These are phyloP conservation scores for Rosa rugosa DNA, from an alignment of 306 rosid genomes.

Conservation along the genomic window DNA sequence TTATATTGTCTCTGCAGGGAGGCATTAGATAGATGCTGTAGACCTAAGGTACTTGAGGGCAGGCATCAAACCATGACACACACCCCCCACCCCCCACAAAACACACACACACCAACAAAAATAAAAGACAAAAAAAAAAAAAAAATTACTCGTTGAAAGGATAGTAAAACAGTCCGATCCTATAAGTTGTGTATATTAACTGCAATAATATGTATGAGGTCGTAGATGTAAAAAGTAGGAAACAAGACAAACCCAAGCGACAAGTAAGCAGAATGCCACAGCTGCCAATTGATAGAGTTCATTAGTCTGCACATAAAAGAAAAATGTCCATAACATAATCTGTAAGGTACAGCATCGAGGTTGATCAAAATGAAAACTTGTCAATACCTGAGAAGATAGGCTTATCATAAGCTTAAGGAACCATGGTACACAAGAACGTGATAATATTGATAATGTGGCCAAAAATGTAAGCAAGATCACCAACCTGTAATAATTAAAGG, in stretches of 20 bases:
- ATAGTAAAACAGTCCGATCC: neutral
- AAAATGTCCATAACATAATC: conserved; percentile 10
- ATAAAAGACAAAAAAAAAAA: neutral
- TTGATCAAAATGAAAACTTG: conserved; percentile 19
- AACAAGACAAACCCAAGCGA: conserved; percentile 80
- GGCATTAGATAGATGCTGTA: neutral
- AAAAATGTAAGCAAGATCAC: conserved; percentile 68
- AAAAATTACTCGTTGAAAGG: neutral
- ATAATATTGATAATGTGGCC: conserved; percentile 64
- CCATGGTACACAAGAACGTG: conserved; percentile 88
- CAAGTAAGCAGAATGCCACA: conserved; percentile 97
- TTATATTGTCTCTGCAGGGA: conserved; percentile 25
- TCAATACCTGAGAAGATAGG: conserved; percentile 82
- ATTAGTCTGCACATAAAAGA: conserved; percentile 62
- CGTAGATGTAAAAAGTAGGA: conserved; percentile 28
- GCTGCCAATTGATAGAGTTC: conserved; percentile 96
- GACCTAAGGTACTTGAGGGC: neutral
- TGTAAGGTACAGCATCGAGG: conserved; percentile 21
- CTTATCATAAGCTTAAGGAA: conserved; percentile 95
- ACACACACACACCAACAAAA: neutral
- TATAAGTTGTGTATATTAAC: conserved; percentile 6
- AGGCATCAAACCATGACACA: neutral
- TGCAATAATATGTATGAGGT: conserved; percentile 15
- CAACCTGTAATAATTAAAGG: conserved; percentile 55
- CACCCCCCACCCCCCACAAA: too few relatives aligned